Conservation (phyloP, 2,329 filamentous ascomycete species). For the Xylaria hypoxylon region DNA sequence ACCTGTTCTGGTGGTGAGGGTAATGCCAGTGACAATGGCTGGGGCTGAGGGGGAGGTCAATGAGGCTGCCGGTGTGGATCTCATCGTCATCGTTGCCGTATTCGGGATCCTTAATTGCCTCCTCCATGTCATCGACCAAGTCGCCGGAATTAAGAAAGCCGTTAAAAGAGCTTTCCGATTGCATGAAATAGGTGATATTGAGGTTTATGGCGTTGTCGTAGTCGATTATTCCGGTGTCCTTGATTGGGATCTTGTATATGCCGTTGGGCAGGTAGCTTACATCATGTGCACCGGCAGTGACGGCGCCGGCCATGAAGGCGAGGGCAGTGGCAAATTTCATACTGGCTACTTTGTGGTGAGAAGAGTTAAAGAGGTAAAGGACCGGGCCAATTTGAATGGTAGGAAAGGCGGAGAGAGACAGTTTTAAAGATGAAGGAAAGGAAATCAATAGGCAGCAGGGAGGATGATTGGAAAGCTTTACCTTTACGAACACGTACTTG, state of each 20-base stretch:
- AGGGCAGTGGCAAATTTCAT: neutral
- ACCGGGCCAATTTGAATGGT: too few relatives aligned
- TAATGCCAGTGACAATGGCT: conserved; percentile 16
- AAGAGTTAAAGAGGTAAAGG: too few relatives aligned
- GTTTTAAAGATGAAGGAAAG: too few relatives aligned
- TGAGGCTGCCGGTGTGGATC: neutral
- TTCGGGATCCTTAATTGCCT: neutral
- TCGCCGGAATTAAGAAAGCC: too few relatives aligned
- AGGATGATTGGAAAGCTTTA: too few relatives aligned
- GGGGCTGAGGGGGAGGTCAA: too few relatives aligned
- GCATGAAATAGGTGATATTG: neutral
- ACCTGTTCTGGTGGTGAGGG: neutral
- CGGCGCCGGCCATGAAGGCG: neutral
- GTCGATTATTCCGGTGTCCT: neutral
- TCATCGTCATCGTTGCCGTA: neutral
- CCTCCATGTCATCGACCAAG: neutral
- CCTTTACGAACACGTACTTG: too few relatives aligned
- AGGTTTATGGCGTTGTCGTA: neutral
- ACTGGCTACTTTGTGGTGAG: neutral
- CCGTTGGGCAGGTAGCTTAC: conserved; percentile 7
- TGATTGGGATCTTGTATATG: conserved; percentile 4
- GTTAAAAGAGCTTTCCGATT: too few relatives aligned
- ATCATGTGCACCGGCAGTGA: neutral
- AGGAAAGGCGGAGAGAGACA: too few relatives aligned
- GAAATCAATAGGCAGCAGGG: too few relatives aligned